These are phyloP conservation scores for Neurospora hispaniola DNA, from an alignment of 495 filamentous ascomycete genomes.

Conservation along the genomic window DNA sequence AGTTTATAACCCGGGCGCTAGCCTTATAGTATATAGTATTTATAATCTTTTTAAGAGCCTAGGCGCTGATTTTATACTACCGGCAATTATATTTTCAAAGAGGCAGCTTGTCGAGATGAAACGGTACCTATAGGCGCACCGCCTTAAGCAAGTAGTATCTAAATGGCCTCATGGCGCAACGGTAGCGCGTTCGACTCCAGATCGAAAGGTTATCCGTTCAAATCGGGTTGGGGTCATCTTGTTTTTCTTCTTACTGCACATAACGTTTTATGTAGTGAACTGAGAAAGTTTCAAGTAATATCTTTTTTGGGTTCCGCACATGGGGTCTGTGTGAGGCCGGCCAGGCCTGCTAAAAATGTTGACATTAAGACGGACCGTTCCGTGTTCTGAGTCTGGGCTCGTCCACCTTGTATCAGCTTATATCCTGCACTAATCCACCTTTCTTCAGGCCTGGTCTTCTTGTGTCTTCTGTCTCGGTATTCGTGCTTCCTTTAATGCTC, in stretches of 20 bases:
- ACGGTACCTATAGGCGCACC: too few relatives aligned
- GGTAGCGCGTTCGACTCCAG: constrained; percentile 31
- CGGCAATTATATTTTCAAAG: too few relatives aligned
- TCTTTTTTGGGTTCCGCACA: not conserved
- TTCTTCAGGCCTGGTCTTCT: not conserved
- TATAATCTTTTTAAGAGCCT: too few relatives aligned
- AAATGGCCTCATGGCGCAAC: constrained; percentile 20
- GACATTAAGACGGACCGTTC: not conserved
- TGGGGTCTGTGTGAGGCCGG: not conserved
- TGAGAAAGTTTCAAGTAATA: not conserved
- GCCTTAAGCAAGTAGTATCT: too few relatives aligned
- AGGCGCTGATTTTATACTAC: too few relatives aligned
- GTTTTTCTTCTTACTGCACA: too few relatives aligned
- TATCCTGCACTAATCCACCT: not conserved
- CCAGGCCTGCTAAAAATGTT: not conserved
- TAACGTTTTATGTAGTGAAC: not conserved
- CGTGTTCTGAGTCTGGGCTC: not conserved
- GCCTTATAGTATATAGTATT: too few relatives aligned
- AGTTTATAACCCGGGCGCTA: too few relatives aligned
- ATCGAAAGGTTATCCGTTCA: too few relatives aligned
- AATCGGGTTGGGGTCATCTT: not conserved
- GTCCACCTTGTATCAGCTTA: not conserved
- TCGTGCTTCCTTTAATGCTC: not conserved
- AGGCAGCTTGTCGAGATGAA: too few relatives aligned
- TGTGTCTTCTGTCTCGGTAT: not conserved